A percentile compares a stretch with the other conserved stretches of the same genome.
phyloP scores from a whole-genome alignment of 2,329 filamentous ascomycete species.

The Talaromyces sp. region DNA sequence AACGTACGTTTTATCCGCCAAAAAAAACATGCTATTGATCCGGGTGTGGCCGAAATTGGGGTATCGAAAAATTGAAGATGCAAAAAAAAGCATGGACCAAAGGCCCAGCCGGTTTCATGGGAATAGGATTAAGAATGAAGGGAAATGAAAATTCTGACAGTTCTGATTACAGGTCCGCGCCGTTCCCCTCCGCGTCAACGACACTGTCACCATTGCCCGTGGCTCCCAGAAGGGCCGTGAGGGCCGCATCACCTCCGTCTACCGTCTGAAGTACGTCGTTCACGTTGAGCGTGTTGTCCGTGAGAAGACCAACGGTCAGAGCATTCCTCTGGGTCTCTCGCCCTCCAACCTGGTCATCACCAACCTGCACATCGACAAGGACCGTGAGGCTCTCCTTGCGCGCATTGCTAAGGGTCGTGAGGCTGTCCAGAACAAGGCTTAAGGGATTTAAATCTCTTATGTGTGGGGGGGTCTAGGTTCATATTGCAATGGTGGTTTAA shows the following conservation, averaged over 20 bases:
- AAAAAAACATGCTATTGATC: constrained; percentile 1
- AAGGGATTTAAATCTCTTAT: constrained; percentile 62
- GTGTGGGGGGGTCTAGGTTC: constrained; percentile 55
- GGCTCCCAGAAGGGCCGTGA: constrained; percentile 70
- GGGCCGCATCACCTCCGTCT: constrained; percentile 97
- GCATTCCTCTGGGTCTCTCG: constrained; percentile 90
- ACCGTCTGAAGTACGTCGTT: constrained; percentile 96
- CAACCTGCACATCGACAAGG: constrained; percentile 86
- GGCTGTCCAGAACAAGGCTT: constrained; percentile 62
- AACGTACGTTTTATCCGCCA: constrained; percentile 66
- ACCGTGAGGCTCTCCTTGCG: constrained; percentile 53
- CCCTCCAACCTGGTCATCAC: constrained; percentile 97
- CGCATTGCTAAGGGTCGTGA: constrained; percentile 53
- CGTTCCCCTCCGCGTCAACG: constrained; percentile 97
- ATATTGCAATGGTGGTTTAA: constrained; percentile 62
- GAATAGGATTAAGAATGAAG: background rate
- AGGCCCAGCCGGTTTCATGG: constrained; percentile 1
- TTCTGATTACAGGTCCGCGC: constrained; percentile 70
- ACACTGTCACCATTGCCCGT: constrained; percentile 90
- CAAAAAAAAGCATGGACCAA: constrained; percentile 1
- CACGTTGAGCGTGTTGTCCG: constrained; percentile 96
- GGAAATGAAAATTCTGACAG: constrained; percentile 17
- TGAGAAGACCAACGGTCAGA: constrained; percentile 97
- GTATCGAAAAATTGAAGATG: constrained; percentile 8
- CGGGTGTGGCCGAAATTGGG: constrained; percentile 12